Conservation (phyloP, 2,329 filamentous ascomycete genomes). For the Annulohypoxylon truncatum region DNA sequence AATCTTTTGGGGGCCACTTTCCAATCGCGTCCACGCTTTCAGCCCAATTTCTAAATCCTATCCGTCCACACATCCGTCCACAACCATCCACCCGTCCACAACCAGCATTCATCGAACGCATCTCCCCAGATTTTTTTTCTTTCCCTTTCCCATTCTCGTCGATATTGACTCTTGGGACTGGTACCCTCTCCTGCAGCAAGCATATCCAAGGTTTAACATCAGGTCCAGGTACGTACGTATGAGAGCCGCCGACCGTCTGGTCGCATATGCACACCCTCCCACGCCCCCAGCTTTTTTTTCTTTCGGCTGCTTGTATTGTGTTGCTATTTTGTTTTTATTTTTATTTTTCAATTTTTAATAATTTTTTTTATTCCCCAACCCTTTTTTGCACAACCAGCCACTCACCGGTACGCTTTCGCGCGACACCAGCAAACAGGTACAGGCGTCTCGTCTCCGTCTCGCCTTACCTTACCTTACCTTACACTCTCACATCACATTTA, state of each 20-base stretch:
- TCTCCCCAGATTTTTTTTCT: slow-evolving; percentile 35
- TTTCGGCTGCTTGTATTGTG: not conserved
- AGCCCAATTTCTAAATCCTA: slow-evolving; percentile 33
- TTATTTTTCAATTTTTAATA: slow-evolving; percentile 10
- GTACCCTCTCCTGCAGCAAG: slow-evolving; percentile 37
- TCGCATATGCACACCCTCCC: slow-evolving; percentile 41
- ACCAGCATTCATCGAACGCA: slow-evolving; percentile 34
- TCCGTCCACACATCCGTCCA: not conserved
- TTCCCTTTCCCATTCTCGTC: slow-evolving; percentile 40
- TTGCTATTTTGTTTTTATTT: slow-evolving; percentile 29
- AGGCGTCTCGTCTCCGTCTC: slow-evolving; percentile 10
- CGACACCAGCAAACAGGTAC: slow-evolving; percentile 34
- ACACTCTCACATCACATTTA: not conserved
- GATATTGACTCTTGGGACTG: slow-evolving; percentile 34
- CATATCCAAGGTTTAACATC: slow-evolving; percentile 34
- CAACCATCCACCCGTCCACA: slow-evolving; percentile 14
- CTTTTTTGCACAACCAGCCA: slow-evolving; percentile 23
- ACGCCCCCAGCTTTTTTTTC: slow-evolving; percentile 16
- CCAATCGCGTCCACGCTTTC: slow-evolving; percentile 34
- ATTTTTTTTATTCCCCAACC: slow-evolving; percentile 29
- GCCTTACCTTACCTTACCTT: slow-evolving; percentile 20
- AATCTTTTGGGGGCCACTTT: slow-evolving; percentile 39
- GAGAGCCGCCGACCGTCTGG: slow-evolving; percentile 38
- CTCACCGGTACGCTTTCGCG: slow-evolving; percentile 20
- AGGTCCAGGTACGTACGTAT: slow-evolving; percentile 41